These are phyloP conservation scores for Papiliotrema nemorosa DNA, from an alignment of 1,284 basidiomycete species.

Conservation along the genomic window DNA sequence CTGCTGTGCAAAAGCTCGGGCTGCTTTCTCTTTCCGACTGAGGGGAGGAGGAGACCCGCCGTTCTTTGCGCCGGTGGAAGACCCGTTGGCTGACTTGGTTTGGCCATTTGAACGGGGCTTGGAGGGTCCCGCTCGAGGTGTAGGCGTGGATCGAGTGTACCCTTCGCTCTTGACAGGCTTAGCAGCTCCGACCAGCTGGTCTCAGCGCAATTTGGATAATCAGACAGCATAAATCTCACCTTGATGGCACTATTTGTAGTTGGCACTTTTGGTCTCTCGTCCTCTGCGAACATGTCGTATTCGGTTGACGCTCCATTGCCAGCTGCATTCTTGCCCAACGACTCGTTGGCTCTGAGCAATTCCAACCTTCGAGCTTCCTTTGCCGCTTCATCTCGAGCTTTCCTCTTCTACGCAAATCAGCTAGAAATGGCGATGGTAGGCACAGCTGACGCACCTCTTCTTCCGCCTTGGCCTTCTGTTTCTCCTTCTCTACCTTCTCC, in stretches of 20 bases:
- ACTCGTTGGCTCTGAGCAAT: conserved; percentile 37
- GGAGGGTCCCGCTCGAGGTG: conserved; percentile 1
- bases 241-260: neutral
- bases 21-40: conserved; percentile 36
- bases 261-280: conserved; percentile 8
- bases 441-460: conserved; percentile 32
- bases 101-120: neutral
- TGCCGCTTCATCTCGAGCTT: conserved; percentile 31
- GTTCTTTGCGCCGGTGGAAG: neutral
- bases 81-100: too few relatives aligned
- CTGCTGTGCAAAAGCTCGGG: conserved; percentile 20
- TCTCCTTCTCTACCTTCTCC: conserved; percentile 33
- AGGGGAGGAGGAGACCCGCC: conserved; percentile 4
- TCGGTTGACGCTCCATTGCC: conserved; percentile 7
- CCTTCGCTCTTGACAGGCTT: neutral
- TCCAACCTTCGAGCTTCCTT: conserved; percentile 36
- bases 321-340: conserved; percentile 16
- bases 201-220: neutral
- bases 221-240: neutral
- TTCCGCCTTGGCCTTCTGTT: conserved; percentile 33
- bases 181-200: too few relatives aligned
- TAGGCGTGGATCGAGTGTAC: neutral
- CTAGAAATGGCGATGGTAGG: neutral
- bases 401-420: conserved; percentile 19
- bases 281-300: conserved; percentile 45